A percentile compares a stretch with the other conserved stretches of the same genome.
phyloP scores from a whole-genome alignment of 139 green algal species.

The Micractinium conductrix region DNA sequence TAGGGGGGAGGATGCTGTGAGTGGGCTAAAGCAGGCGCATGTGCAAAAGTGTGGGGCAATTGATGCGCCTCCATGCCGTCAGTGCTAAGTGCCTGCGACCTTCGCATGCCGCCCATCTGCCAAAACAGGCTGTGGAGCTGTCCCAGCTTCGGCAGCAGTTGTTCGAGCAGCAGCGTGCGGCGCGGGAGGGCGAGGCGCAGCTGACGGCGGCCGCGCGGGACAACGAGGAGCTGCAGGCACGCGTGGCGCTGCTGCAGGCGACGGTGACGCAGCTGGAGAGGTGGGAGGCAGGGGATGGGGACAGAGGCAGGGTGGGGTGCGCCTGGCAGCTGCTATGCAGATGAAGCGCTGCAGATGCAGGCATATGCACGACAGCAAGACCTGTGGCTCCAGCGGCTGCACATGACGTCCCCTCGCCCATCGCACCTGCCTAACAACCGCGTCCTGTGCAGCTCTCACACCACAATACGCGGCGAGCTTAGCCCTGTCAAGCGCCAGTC shows the following conservation, averaged over 20 bases:
- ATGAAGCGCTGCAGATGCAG: no score
- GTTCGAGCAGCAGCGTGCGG: conserved; percentile 40
- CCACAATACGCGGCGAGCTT: conserved; percentile 3
- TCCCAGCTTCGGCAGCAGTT: conserved; percentile 50
- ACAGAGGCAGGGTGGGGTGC: no score
- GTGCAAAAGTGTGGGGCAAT: no score
- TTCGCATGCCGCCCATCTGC: background rate
- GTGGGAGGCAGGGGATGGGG: background rate
- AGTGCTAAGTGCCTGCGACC: no score
- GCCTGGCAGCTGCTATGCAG: no score
- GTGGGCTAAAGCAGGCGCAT: no score
- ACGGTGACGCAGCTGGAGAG: conserved; percentile 23
- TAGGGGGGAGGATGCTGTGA: background rate
- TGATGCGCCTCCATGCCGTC: no score
- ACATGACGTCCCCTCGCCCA: no score
- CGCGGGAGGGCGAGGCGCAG: background rate
- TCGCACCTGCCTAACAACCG: background rate
- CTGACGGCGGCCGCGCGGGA: conserved; percentile 24
- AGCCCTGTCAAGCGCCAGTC: conserved; percentile 23
- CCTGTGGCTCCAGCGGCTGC: no score
- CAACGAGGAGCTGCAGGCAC: conserved; percentile 35
- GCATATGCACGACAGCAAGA: no score
- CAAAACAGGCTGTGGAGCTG: conserved; percentile 33
- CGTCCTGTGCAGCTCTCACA: background rate
- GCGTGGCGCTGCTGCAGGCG: conserved; percentile 3